phyloP scores from a whole-genome alignment of 2,329 filamentous ascomycete species.

The Alternaria sp. region DNA sequence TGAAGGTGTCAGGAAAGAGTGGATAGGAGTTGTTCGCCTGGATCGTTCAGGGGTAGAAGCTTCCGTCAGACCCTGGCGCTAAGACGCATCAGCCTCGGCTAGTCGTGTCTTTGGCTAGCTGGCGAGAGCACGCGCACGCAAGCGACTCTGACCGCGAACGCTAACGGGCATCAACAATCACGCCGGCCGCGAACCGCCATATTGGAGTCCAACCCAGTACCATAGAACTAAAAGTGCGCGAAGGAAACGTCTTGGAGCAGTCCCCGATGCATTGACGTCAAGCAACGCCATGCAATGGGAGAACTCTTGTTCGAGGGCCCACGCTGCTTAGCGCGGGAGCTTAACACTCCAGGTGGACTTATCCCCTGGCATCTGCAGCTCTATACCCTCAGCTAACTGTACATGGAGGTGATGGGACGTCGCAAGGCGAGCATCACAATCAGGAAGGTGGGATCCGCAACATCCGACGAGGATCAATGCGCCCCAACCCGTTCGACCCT shows the following conservation, averaged over 20 bases:
- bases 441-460: conserved; percentile 1
- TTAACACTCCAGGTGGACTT: conserved; percentile 18
- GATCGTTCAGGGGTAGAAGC: conserved; percentile 15
- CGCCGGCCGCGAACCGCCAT: neutral
- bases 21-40: conserved; percentile 24
- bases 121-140: conserved; percentile 6
- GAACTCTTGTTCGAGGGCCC: conserved; percentile 13
- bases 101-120: conserved; percentile 7
- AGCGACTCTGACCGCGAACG: conserved; percentile 14
- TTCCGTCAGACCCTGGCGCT: conserved; percentile 15
- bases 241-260: neutral
- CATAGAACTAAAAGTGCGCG: neutral
- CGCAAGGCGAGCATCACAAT: neutral
- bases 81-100: conserved; percentile 15
- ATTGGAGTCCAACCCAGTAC: neutral
- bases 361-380: conserved; percentile 21
- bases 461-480: conserved; percentile 1
- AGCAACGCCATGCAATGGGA: conserved; percentile 35
- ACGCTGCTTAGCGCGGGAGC: conserved; percentile 26
- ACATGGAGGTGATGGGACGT: neutral
- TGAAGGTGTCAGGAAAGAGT: conserved; percentile 16
- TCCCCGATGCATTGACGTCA: conserved; percentile 7
- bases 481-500: neutral
- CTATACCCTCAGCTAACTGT: conserved; percentile 7
- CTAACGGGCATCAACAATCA: neutral